Evolutionary conservation across 805 yeast genomes (phyloP), one percentile per base, ranked within the genome.

Genomic region (Candida verbasci): DNA sequence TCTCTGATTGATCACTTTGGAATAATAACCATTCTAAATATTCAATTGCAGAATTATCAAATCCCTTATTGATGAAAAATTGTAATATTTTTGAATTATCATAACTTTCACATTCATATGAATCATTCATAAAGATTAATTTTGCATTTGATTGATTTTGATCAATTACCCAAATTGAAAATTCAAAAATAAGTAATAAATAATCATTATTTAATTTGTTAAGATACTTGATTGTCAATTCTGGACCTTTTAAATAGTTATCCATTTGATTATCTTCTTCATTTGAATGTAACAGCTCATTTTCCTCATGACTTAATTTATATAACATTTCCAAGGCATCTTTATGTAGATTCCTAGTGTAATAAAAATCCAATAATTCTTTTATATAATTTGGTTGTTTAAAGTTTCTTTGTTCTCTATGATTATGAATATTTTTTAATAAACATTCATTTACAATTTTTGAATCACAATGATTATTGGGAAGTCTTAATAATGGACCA

Each of bases 321-420:
- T 63, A 58, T 14, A 91, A 61, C 50, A 85, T 68, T 4, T 68
- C 60, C 28, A 93, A 60, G 0, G 96, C 94, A 35, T 80, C 76
- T 6, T 64, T 61, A 56, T 87, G 95, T 32, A 73, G 52, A 1
- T 60, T 53, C 35, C 81, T 65, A n/a, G 82, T 76, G 46, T 65
- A 79, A 47, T 82, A 86, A 50, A 86, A 89, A 49, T 85, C 95
- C 7, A 86, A 70, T 28, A 89, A 64, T 48, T 87, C 96, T 22
- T 73, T 72, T 47, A 75, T 74, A 50, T 76, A 71, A 3, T 66
- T 60, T 6, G 56, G 52, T 34, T 53, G 53, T 29, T 24, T 32
- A 17, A 27, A 20, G 15, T 24, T 31, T 14, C 39, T 18, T 28
- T 35, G 39, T 24, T 31, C 34, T 24, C 48, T 48, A 31, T 42